Conservation (phyloP, 106 monocot genomes). For the Acanthochlamys bracteata region DNA sequence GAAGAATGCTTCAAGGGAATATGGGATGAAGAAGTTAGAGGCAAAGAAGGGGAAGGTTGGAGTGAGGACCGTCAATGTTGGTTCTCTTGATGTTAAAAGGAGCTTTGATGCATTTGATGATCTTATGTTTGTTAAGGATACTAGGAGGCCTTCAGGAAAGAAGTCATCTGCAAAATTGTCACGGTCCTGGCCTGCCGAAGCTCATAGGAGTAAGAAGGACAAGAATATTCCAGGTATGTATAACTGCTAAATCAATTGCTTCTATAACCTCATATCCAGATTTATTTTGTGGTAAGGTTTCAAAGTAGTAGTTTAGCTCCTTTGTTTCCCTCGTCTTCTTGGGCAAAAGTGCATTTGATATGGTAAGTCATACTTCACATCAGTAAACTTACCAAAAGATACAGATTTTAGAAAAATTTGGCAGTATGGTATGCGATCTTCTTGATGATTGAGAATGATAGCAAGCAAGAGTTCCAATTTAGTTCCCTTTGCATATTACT, state of each 20-base stretch:
- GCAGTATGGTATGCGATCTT: no score
- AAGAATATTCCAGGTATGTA: constrained; percentile 39
- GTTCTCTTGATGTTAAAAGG: constrained; percentile 15
- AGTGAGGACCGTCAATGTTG: not conserved
- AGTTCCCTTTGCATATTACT: no score
- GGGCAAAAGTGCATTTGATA: no score
- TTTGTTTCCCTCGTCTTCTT: no score
- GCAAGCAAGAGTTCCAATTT: no score
- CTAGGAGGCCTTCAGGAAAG: constrained; percentile 25
- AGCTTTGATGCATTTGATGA: constrained; percentile 27
- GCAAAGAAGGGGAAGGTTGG: constrained; percentile 24
- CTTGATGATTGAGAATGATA: no score
- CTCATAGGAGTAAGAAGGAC: constrained; percentile 37
- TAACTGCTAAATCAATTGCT: not conserved
- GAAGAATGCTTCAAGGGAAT: constrained; percentile 63
- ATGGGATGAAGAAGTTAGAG: constrained; percentile 59
- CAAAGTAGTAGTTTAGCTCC: no score
- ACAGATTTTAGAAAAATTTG: no score
- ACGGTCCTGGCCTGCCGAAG: constrained; percentile 66
- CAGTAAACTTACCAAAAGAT: no score
- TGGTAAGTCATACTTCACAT: no score
- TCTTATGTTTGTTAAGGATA: constrained; percentile 46
- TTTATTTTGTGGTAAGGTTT: no score
- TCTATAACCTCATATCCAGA: not conserved
- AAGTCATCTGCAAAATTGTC: constrained; percentile 38